These are phyloP conservation scores for Vaccinium myrtillus DNA, from an alignment of 148 eudicot genomes.

Conservation along the genomic window DNA sequence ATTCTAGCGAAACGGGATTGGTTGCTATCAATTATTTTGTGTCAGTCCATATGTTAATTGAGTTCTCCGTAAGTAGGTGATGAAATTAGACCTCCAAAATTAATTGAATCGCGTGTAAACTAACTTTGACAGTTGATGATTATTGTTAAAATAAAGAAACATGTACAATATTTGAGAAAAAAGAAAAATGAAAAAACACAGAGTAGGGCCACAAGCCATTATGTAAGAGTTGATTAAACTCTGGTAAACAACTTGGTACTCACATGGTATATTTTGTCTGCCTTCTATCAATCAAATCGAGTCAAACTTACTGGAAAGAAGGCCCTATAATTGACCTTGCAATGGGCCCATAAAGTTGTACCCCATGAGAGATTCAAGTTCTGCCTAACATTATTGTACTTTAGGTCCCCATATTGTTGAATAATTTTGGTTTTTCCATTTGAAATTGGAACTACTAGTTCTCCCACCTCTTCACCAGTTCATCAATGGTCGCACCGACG, in stretches of 20 bases:
- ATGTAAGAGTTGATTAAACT: neutral
- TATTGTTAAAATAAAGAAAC: too few species aligned
- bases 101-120: too few species aligned
- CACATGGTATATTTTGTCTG: neutral
- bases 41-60: too few species aligned
- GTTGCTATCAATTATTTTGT: too few species aligned
- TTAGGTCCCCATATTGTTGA: neutral
- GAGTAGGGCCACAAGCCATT: neutral
- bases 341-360: neutral
- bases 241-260: neutral
- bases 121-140: too few species aligned
- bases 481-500: too few species aligned
- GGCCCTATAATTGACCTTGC: neutral
- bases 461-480: neutral
- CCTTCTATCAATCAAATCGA: neutral
- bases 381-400: neutral
- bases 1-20: too few species aligned
- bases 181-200: too few species aligned
- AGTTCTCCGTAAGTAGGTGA: too few species aligned
- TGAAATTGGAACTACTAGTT: neutral
- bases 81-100: too few species aligned
- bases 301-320: neutral
- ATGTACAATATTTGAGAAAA: neutral
- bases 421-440: neutral
- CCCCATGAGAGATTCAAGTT: neutral